Evolutionary conservation across 2,329 filamentous ascomycete species (phyloP).

Genomic region (Cyphellophora europaea): DNA sequence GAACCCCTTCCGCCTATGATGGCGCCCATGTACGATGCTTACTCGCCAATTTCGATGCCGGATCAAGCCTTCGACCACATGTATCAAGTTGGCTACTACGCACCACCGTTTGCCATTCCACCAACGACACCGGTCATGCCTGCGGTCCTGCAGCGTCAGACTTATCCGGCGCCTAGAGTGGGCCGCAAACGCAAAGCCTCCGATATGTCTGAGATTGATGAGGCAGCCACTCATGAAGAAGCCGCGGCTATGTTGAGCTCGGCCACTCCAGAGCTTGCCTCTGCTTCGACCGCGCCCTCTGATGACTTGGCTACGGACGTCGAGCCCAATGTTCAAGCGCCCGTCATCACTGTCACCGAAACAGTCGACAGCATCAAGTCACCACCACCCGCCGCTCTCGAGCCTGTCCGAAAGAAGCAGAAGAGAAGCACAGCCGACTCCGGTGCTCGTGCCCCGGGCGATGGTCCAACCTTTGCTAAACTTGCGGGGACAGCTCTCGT

Average conservation of each 20-base stretch:
- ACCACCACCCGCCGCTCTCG: not conserved
- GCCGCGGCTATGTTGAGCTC: no score
- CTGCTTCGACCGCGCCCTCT: no score
- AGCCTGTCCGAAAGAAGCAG: constrained; percentile 1
- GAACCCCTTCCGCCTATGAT: constrained; percentile 2
- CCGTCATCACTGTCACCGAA: not conserved
- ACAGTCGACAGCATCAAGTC: not conserved
- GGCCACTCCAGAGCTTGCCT: no score
- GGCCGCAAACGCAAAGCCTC: no score
- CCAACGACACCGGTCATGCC: not conserved
- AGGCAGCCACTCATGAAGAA: no score
- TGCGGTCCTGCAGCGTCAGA: no score
- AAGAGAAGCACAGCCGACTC: not conserved
- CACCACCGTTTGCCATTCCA: not conserved
- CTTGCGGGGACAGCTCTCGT: constrained; percentile 30
- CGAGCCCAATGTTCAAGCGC: not conserved
- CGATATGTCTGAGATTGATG: no score
- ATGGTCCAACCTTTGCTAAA: constrained; percentile 19
- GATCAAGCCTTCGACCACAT: not conserved
- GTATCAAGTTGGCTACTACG: not conserved
- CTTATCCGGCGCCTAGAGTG: no score
- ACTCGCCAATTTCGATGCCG: not conserved
- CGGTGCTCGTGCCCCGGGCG: not conserved
- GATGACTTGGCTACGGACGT: no score
- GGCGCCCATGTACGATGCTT: not conserved